phyloP scores from a whole-genome alignment of 345 rosid species.

The Melaleuca alternifolia region DNA sequence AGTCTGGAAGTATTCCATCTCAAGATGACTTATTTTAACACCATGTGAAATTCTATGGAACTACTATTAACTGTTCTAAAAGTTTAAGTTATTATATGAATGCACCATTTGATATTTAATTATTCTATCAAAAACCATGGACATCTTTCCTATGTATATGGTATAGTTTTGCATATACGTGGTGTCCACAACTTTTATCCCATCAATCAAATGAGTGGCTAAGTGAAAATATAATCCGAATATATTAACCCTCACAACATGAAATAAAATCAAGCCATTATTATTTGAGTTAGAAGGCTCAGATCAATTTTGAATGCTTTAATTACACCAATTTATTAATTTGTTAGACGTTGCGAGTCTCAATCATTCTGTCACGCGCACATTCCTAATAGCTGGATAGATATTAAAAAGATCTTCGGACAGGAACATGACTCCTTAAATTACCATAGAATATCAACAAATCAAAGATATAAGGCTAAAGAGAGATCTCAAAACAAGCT shows the following conservation, averaged over 20 bases:
- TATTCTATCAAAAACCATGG: background rate
- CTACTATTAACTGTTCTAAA: too few relatives aligned
- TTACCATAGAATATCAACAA: background rate
- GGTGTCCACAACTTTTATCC: background rate
- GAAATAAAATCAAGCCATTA: background rate
- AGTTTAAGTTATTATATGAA: too few relatives aligned
- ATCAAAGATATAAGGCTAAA: background rate
- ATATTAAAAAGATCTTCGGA: background rate
- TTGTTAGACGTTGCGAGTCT: background rate
- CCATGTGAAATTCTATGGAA: too few relatives aligned
- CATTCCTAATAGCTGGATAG: background rate
- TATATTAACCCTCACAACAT: background rate
- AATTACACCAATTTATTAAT: background rate
- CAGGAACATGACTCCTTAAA: background rate
- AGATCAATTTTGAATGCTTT: background rate
- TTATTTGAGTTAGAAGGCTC: background rate
- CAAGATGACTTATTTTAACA: too few relatives aligned
- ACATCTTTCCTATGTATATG: background rate
- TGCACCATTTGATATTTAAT: too few relatives aligned
- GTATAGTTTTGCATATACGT: background rate
- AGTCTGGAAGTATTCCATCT: too few relatives aligned
- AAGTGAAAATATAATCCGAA: background rate
- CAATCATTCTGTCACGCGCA: background rate
- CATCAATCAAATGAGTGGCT: background rate
- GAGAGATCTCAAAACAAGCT: background rate